Evolutionary conservation across 2,329 filamentous ascomycete species (phyloP), one percentile per base, ranked within the genome.

Genomic region (Clonostachys rhizophaga): DNA sequence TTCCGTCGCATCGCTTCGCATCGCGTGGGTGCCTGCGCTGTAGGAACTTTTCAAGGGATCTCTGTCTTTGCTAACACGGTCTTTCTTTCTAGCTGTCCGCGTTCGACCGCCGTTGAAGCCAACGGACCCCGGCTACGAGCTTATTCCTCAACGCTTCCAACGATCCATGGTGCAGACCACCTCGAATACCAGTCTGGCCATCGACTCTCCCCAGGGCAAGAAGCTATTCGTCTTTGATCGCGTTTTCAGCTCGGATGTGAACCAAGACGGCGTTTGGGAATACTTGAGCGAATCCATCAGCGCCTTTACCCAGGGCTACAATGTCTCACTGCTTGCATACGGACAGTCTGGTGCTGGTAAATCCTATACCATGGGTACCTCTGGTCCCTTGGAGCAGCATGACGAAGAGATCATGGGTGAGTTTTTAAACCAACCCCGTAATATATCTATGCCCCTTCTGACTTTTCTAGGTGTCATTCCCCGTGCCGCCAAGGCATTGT

Each of bases 341-440:
- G 94, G 94, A 55, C 94, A 99, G 72, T 99, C 94, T 30, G 94
- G 94, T 48, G 91, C 94, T 11, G 94, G 94, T 57, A 99, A 99
- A 71, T 97, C 92, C 4, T 97, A 95, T 64, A 99, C 94, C 1
- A 99, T 99, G 94, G 94, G 94, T 48, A 99, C 94, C 0, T 91
- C 92, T 1, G 91, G 91, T 5, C 89, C 91, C 3, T 67, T 67
- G 18, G 91, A 96, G 59, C 87, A 95, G 60, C 76, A 73, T 24
- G 78, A 92, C 57, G 54, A 75, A 33, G 79, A 86, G 8, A 67
- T 82, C 33, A 94, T 92, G 87, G 91, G 90, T 94, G 78, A 67
- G 86, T 70, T 7, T 10, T 39, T 18, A 7, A 13, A 24, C 10
- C 42, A n/a, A 9, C 14, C 30, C 11, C n/a, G 5, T 8, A 13